Evolutionary conservation across 106 monocot genomes (phyloP).

Genomic region (Allium cepa): DNA sequence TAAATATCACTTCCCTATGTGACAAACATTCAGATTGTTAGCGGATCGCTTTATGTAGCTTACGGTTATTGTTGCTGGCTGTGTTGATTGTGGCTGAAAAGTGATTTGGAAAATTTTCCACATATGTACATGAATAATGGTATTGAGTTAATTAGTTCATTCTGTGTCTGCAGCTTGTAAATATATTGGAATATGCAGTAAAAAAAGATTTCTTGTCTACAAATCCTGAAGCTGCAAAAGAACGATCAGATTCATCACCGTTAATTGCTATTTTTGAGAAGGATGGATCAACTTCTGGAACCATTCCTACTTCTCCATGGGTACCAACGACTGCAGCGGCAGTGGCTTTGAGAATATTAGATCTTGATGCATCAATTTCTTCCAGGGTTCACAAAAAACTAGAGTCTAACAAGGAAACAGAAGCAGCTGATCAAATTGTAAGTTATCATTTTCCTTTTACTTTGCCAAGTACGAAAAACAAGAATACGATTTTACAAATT

Average conservation of each 20-base stretch:
- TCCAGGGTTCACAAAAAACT: slow-evolving; percentile 56
- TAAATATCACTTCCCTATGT: too few relatives aligned
- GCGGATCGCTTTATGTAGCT: too few relatives aligned
- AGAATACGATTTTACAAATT: background rate
- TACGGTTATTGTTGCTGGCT: too few relatives aligned
- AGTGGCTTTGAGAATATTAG: slow-evolving; percentile 68
- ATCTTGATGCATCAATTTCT: slow-evolving; percentile 79
- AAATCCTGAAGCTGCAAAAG: slow-evolving; percentile 75
- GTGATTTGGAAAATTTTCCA: too few relatives aligned
- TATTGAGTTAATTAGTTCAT: too few relatives aligned
- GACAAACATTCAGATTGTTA: too few relatives aligned
- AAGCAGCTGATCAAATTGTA: slow-evolving; percentile 51
- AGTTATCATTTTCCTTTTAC: background rate
- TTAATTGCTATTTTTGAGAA: slow-evolving; percentile 2
- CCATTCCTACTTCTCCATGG: slow-evolving; percentile 74
- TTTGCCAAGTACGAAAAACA: background rate
- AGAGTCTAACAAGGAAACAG: slow-evolving; percentile 37
- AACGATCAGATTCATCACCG: slow-evolving; percentile 37
- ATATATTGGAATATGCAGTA: slow-evolving; percentile 71
- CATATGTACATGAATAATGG: too few relatives aligned
- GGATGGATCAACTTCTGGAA: slow-evolving; percentile 17
- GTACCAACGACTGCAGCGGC: slow-evolving; percentile 69
- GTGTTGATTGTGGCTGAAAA: too few relatives aligned
- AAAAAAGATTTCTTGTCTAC: slow-evolving; percentile 57
- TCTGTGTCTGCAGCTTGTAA: slow-evolving; percentile 56